These are phyloP conservation scores for Aspergillus puulaauensis DNA, from an alignment of 2,329 filamentous ascomycete genomes.

Conservation along the genomic window DNA sequence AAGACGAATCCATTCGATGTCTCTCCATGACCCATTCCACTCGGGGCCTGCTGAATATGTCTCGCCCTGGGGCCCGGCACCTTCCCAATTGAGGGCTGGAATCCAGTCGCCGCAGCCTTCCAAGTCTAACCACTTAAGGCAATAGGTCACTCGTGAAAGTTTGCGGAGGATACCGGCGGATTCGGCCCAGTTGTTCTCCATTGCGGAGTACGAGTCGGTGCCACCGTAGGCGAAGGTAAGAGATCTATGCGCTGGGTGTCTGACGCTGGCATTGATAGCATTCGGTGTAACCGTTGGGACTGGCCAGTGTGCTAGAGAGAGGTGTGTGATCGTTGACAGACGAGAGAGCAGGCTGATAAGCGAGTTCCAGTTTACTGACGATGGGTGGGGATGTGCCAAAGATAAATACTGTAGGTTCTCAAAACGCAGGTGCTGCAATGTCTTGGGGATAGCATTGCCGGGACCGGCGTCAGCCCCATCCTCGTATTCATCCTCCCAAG, in stretches of 20 bases:
- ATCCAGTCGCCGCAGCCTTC: slow-evolving; percentile 60
- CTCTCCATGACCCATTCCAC: slow-evolving; percentile 48
- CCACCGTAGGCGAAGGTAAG: slow-evolving; percentile 50
- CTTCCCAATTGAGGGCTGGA: slow-evolving; percentile 50
- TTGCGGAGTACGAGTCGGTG: slow-evolving; percentile 52
- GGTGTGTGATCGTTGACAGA: slow-evolving; percentile 58
- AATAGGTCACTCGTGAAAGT: slow-evolving; percentile 56
- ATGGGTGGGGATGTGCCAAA: slow-evolving; percentile 50
- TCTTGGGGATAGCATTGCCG: slow-evolving; percentile 16
- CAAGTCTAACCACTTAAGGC: slow-evolving; percentile 61
- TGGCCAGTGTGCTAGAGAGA: slow-evolving; percentile 64
- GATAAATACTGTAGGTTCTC: slow-evolving; percentile 58
- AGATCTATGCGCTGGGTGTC: slow-evolving; percentile 38
- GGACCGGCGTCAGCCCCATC: slow-evolving; percentile 5
- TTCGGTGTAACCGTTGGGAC: slow-evolving; percentile 58
- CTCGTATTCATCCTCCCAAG: slow-evolving; percentile 41
- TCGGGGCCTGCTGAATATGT: slow-evolving; percentile 37
- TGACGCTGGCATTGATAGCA: slow-evolving; percentile 46
- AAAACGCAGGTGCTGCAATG: slow-evolving; percentile 43
- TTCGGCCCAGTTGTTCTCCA: slow-evolving; percentile 57
- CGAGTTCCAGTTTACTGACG: slow-evolving; percentile 53
- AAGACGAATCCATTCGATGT: slow-evolving; percentile 43
- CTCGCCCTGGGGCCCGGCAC: slow-evolving; percentile 27
- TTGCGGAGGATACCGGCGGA: slow-evolving; percentile 56
- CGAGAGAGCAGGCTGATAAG: slow-evolving; percentile 54